phyloP scores from a whole-genome alignment of 371 early-diverging fungal species.

The Choanephora cucurbitarum region DNA sequence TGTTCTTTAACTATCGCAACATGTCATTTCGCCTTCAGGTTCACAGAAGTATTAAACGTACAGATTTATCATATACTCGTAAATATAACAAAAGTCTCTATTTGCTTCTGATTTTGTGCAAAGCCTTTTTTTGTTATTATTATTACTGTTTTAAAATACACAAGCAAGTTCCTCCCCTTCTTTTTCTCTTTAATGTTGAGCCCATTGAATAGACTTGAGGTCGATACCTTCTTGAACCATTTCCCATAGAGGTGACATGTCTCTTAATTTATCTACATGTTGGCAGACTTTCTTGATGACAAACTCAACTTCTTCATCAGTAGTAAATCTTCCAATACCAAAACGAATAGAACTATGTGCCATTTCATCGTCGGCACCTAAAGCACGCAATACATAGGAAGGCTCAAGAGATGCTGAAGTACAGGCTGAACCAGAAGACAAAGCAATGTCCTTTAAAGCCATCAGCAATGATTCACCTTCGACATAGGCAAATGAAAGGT shows the following conservation, averaged over 20 bases:
- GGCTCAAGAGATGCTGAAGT: constrained; percentile 99
- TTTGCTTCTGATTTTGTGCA: too few relatives aligned
- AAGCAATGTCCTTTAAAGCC: constrained; percentile 98
- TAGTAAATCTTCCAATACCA: constrained; percentile 99
- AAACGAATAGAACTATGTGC: constrained; percentile 99
- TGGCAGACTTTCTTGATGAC: constrained; percentile 83
- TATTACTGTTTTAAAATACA: background rate
- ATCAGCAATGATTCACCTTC: constrained; percentile 99
- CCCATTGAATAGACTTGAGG: constrained; percentile 90
- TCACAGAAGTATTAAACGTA: background rate
- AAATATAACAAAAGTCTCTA: too few relatives aligned
- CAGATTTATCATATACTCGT: too few relatives aligned
- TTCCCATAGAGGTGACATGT: constrained; percentile 99
- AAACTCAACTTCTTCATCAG: constrained; percentile 95
- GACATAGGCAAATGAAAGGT: constrained; percentile 99
- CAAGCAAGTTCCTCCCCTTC: background rate
- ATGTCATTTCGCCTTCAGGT: background rate
- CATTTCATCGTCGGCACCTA: constrained; percentile 98
- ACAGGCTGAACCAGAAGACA: constrained; percentile 98
- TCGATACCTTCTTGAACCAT: constrained; percentile 97
- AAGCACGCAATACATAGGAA: constrained; percentile 96
- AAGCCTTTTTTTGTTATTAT: background rate
- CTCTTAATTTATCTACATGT: constrained; percentile 94
- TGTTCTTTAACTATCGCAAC: background rate
- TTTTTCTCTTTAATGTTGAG: constrained; percentile 72